These are phyloP conservation scores for Annulohypoxylon nitens DNA, from an alignment of 495 filamentous ascomycete species.

Conservation along the genomic window DNA sequence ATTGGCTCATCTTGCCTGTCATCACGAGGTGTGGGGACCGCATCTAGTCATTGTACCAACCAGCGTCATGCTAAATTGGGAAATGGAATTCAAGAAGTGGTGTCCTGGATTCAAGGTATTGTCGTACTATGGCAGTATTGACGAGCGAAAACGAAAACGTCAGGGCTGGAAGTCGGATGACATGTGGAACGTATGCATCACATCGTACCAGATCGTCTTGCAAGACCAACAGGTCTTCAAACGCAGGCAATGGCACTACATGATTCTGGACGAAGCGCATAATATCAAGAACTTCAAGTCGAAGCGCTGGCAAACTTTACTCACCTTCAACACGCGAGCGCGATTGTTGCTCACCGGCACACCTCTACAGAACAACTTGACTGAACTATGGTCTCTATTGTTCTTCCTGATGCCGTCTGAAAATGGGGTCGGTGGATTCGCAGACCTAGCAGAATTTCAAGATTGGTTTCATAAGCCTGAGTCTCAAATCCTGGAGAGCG, in stretches of 20 bases:
- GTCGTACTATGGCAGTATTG: slow-evolving; percentile 93
- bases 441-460: slow-evolving; percentile 90
- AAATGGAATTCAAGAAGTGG: slow-evolving; percentile 99
- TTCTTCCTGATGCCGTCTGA: slow-evolving; percentile 96
- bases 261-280: slow-evolving; percentile 98
- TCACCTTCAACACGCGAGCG: slow-evolving; percentile 89
- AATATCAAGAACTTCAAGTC: slow-evolving; percentile 99
- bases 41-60: slow-evolving; percentile 97
- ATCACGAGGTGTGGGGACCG: slow-evolving; percentile 94
- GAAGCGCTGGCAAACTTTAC: slow-evolving; percentile 92
- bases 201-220: slow-evolving; percentile 94
- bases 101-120: slow-evolving; percentile 98
- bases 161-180: slow-evolving; percentile 91
- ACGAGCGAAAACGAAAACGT: slow-evolving; percentile 91
- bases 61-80: slow-evolving; percentile 99
- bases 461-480: slow-evolving; percentile 94
- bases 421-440: slow-evolving; percentile 87
- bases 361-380: slow-evolving; percentile 95
- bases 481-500: slow-evolving; percentile 94
- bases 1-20: slow-evolving; percentile 90
- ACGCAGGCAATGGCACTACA: slow-evolving; percentile 94
- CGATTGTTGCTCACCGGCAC: slow-evolving; percentile 94
- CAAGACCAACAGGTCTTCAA: slow-evolving; percentile 95
- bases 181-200: slow-evolving; percentile 96
- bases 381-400: slow-evolving; percentile 95